Percentiles rank a stretch among this genome's conserved stretches.
phyloP scores from a whole-genome alignment of 495 filamentous ascomycete genomes.

The Bacidia gigantensis region DNA sequence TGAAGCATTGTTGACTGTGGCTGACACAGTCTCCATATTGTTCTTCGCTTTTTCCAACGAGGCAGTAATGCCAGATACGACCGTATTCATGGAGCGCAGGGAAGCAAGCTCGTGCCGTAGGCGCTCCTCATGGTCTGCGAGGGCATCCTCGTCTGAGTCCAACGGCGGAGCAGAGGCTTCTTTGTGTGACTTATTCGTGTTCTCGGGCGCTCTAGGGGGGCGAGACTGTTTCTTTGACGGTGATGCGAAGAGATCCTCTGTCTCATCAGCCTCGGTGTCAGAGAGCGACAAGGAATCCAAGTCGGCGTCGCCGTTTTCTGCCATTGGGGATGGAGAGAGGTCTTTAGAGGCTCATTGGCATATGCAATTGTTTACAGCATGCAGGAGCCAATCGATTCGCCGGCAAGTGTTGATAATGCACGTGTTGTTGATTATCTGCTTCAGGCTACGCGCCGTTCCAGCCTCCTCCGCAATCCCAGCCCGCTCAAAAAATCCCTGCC shows the following conservation, averaged over 20 bases:
- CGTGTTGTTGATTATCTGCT: not conserved
- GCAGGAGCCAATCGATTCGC: not conserved
- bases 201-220: conserved; percentile 19
- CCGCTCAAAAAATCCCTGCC: not conserved
- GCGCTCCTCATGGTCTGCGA: conserved; percentile 48
- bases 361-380: not conserved
- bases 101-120: conserved; percentile 67
- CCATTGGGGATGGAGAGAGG: conserved; percentile 9
- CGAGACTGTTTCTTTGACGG: conserved; percentile 38
- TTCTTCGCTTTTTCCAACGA: conserved; percentile 68
- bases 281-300: conserved; percentile 40
- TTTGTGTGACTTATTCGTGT: conserved; percentile 24
- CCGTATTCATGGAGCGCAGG: conserved; percentile 70
- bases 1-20: conserved; percentile 75
- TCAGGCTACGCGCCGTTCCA: conserved; percentile 3
- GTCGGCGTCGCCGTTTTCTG: conserved; percentile 20
- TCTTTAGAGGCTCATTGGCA: not conserved
- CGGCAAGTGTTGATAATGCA: not conserved
- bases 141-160: conserved; percentile 40
- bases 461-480: conserved; percentile 2
- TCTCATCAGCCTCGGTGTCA: conserved; percentile 51
- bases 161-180: not conserved
- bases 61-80: conserved; percentile 70
- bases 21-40: conserved; percentile 90
- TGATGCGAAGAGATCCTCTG: conserved; percentile 60